Base-by-base conservation (phyloP, 2,329 filamentous ascomycete genomes). In the Trichoderma asperellum region DNA sequence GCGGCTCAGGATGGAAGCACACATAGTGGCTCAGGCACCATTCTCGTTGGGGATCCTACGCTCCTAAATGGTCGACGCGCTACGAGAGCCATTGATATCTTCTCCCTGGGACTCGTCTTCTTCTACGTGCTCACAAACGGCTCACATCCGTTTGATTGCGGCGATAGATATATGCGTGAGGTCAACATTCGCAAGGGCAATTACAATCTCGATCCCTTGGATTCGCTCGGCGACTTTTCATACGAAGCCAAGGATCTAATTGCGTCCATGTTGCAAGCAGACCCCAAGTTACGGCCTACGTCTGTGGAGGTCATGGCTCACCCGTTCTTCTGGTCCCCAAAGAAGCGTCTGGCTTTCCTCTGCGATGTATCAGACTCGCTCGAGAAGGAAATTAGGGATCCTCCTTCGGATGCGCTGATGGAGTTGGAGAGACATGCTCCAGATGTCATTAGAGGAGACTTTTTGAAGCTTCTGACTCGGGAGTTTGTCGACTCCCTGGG, bases 71-170 rank as follows among this genome's bases (percentile, higher is more conserved):
- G 75, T 58, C 90, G 94, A 70, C 92, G 96, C 63, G 95, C 96
- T 7, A 99, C 97, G 57, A 91, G 96, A 57, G 93, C 96, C 10
- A 97, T 98, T 71, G 96, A 99, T 77, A 97, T 99, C 32, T 99
- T 99, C 82, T 97, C 94, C 0, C 87, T 99, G 43, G 96, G 96
- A 1, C 91, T 97, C 65, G 94, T 99, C n/a, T 99, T 97, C 83
- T 98, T 94, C 82, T 99, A 97, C 78, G 94, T 98, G n/a, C 85
- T 99, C 70, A 97, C 95, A 1, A 92, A 94, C 71, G 96, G 96
- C 18, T 88, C 87, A 1, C 96, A 99, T 79, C 96, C 96, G 0
- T 99, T 96, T 75, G 95, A 97, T 77, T 94, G 94, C 72, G 94
- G 96, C 68, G 94, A 96, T 76, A 90, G 93, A 61, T 98, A 96